Conservation (phyloP, 108 stramenopile genomes). For the Skeletonema potamos region DNA sequence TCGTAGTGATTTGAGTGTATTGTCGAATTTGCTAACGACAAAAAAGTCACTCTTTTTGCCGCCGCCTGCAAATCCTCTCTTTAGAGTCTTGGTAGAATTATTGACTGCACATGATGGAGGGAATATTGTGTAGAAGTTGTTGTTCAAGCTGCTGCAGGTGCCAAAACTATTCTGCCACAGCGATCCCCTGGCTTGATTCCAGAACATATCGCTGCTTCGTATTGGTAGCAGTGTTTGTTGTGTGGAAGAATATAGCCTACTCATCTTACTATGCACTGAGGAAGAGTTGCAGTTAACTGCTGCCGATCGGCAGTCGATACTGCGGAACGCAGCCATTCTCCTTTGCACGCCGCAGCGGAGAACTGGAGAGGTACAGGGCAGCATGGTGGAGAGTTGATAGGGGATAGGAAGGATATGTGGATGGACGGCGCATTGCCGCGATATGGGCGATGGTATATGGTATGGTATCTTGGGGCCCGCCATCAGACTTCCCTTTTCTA, state of each 20-base stretch:
- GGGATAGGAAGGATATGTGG: not conserved
- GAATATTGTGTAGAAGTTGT: not conserved
- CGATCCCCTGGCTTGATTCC: too few relatives aligned
- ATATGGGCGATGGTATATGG: too few relatives aligned
- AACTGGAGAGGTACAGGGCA: not conserved
- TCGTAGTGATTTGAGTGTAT: conserved; percentile 16
- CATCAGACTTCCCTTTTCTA: too few relatives aligned
- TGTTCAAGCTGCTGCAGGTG: not conserved
- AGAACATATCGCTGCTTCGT: too few relatives aligned
- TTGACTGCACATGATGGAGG: not conserved
- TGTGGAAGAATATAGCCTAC: not conserved
- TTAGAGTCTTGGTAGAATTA: conserved; percentile 1
- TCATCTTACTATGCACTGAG: too few relatives aligned
- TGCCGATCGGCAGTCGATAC: not conserved
- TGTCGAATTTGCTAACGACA: conserved; percentile 8
- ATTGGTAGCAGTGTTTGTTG: too few relatives aligned
- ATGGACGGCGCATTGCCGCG: not conserved
- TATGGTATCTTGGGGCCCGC: not conserved
- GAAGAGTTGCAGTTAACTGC: not conserved
- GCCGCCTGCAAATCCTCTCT: not conserved
- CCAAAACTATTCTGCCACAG: not conserved
- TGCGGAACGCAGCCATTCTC: not conserved
- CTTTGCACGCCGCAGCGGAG: not conserved
- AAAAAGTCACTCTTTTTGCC: not conserved
- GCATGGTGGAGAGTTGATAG: not conserved